Conservation (phyloP, 768 basidiomycete species). For the Floccularia luteovirens region DNA sequence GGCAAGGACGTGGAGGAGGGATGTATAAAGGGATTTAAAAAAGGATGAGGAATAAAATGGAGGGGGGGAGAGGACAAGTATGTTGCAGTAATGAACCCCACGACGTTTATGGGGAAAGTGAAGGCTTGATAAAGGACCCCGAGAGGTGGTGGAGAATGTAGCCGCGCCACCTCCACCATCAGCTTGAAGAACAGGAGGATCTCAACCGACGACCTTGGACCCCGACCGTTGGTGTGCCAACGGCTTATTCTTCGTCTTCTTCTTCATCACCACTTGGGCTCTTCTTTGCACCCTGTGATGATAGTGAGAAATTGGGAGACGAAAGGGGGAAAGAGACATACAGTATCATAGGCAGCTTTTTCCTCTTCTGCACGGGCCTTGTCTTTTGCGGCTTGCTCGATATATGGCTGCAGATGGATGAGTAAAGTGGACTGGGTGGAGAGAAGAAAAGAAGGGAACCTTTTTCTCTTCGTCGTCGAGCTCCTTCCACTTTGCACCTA, state of each 20-base stretch:
- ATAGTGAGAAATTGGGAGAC: slow-evolving; percentile 3
- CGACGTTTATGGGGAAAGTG: too few relatives aligned
- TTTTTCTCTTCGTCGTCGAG: slow-evolving; percentile 88
- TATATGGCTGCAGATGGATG: slow-evolving; percentile 61
- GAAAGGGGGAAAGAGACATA: slow-evolving; percentile 6
- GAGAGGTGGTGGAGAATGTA: too few relatives aligned
- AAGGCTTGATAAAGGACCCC: too few relatives aligned
- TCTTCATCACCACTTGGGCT: slow-evolving; percentile 22
- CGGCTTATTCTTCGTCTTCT: slow-evolving; percentile 23
- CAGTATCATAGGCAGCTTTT: slow-evolving; percentile 47
- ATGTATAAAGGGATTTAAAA: too few relatives aligned
- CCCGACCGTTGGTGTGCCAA: too few relatives aligned
- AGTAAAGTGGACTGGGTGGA: slow-evolving; percentile 5
- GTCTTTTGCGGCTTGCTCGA: slow-evolving; percentile 80
- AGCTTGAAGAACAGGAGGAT: too few relatives aligned
- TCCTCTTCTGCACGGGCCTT: slow-evolving; percentile 84
- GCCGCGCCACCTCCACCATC: too few relatives aligned
- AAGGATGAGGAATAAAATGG: too few relatives aligned
- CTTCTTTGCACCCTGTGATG: slow-evolving; percentile 15
- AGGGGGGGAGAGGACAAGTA: too few relatives aligned
- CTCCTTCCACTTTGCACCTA: slow-evolving; percentile 97
- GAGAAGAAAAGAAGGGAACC: slow-evolving; percentile 33
- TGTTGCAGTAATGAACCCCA: too few relatives aligned
- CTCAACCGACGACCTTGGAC: too few relatives aligned
- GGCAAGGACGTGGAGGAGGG: too few relatives aligned